phyloP scores from a whole-genome alignment of 495 filamentous ascomycete species.

The Darksidea phi region DNA sequence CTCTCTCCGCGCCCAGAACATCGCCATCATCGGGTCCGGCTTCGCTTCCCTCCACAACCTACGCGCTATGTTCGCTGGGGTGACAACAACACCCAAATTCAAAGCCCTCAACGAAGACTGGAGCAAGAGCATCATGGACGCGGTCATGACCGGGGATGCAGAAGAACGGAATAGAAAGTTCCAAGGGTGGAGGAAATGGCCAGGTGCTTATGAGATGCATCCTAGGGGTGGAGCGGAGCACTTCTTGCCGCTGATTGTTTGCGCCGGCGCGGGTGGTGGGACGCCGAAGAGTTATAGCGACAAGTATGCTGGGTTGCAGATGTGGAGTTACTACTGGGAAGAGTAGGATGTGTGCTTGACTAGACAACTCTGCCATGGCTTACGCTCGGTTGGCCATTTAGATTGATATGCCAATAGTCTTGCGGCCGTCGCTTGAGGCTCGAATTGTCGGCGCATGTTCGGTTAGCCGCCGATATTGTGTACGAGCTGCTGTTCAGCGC shows the following conservation, averaged over 20 bases:
- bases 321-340: constrained; percentile 47
- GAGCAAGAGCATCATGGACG: constrained; percentile 34
- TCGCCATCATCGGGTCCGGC: constrained; percentile 42
- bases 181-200: constrained; percentile 36
- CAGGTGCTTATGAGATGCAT: constrained; percentile 40
- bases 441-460: no score
- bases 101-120: constrained; percentile 32
- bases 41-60: constrained; percentile 42
- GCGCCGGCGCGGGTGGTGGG: constrained; percentile 39
- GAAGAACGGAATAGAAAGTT: constrained; percentile 32
- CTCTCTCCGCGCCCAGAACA: constrained; percentile 34
- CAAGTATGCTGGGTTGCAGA: constrained; percentile 40
- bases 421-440: no score
- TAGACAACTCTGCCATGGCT: no score
- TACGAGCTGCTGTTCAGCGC: no score
- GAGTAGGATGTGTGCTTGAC: constrained; percentile 5
- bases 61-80: constrained; percentile 36
- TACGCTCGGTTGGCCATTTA: no score
- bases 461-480: no score
- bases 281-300: constrained; percentile 40
- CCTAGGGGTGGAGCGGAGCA: constrained; percentile 41
- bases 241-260: constrained; percentile 41
- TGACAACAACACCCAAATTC: constrained; percentile 22
- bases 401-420: no score
- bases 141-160: constrained; percentile 20